These are phyloP conservation scores for Trebouxia sp. DNA, from an alignment of 139 green algal species.

Conservation along the genomic window DNA sequence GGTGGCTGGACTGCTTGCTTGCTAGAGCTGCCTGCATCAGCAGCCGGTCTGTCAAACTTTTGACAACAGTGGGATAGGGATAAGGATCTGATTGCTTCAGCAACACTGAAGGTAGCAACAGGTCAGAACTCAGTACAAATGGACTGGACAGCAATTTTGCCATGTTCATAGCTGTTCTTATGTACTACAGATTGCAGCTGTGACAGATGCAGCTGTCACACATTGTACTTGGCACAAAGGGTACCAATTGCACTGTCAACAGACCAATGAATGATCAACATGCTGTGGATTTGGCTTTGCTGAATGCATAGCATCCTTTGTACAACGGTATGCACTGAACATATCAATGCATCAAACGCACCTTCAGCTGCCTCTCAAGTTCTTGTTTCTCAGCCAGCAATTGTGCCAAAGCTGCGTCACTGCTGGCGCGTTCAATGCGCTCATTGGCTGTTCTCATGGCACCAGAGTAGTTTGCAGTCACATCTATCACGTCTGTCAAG, in stretches of 20 bases:
- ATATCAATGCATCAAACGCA: not conserved
- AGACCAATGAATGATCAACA: no score
- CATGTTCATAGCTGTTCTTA: no score
- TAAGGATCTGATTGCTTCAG: not conserved
- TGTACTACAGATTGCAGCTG: no score
- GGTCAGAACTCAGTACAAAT: no score
- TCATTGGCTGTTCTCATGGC: not conserved
- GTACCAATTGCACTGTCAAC: no score
- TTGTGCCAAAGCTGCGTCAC: constrained; percentile 2
- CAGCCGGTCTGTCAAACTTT: not conserved
- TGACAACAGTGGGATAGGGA: no score
- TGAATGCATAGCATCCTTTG: not conserved
- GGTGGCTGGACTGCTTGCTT: not conserved
- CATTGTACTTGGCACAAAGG: no score
- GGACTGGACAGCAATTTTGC: no score
- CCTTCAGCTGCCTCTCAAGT: not conserved
- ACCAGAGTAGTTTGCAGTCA: not conserved
- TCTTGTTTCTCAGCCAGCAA: constrained; percentile 5
- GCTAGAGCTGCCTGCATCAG: not conserved
- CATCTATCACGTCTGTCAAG: not conserved
- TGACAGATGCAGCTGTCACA: no score
- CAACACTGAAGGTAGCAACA: not conserved
- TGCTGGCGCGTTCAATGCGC: not conserved
- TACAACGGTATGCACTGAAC: no score
- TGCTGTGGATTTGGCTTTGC: no score